These are phyloP conservation scores for Syncephalastrum sp. DNA, from an alignment of 371 early-diverging fungal species.

Conservation along the genomic window DNA sequence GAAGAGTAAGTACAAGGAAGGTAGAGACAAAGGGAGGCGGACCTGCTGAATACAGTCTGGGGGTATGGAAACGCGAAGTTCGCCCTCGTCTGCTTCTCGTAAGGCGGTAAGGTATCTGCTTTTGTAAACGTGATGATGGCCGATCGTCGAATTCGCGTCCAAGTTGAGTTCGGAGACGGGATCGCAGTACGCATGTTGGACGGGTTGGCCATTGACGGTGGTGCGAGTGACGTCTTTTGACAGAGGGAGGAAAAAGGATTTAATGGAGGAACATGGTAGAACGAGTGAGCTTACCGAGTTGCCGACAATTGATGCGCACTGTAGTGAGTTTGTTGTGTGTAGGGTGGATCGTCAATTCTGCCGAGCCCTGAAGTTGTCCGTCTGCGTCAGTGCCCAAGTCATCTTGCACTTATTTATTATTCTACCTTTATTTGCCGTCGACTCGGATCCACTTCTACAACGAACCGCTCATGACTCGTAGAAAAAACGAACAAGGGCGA, in stretches of 20 bases:
- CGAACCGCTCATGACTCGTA: slow-evolving; percentile 58
- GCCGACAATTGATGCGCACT: slow-evolving; percentile 62
- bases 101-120: slow-evolving; percentile 58
- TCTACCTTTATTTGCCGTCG: slow-evolving; percentile 43
- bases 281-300: slow-evolving; percentile 40
- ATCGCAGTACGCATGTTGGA: slow-evolving; percentile 54
- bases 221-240: slow-evolving; percentile 56
- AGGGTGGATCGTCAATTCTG: slow-evolving; percentile 60
- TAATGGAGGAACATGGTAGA: neutral
- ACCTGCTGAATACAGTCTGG: slow-evolving; percentile 45
- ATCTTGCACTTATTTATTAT: slow-evolving; percentile 19
- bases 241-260: neutral
- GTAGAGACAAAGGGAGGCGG: neutral
- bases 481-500: slow-evolving; percentile 13
- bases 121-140: slow-evolving; percentile 61
- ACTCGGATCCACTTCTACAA: slow-evolving; percentile 50
- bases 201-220: slow-evolving; percentile 51
- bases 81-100: slow-evolving; percentile 67
- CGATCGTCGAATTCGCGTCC: slow-evolving; percentile 49
- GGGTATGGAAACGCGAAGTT: slow-evolving; percentile 63
- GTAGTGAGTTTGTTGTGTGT: slow-evolving; percentile 32
- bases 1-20: neutral
- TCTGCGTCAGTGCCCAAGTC: slow-evolving; percentile 56
- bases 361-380: slow-evolving; percentile 54
- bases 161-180: slow-evolving; percentile 50